Evolutionary conservation across 306 rosid species (phyloP).

Genomic region (Citrullus amarus): DNA sequence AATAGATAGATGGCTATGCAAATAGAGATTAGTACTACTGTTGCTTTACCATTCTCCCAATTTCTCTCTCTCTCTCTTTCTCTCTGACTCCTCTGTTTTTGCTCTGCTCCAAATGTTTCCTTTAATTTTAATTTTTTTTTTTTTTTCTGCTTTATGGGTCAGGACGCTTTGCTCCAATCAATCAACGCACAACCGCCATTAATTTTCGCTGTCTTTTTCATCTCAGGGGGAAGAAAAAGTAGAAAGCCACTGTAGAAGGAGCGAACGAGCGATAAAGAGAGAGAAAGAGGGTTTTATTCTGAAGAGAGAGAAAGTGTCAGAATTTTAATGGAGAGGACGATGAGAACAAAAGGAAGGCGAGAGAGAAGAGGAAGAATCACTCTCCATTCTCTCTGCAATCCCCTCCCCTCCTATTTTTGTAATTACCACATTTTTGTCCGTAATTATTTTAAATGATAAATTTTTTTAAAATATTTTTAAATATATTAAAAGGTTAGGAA

Average conservation of each 20-base stretch:
- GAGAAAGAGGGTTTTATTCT: background rate
- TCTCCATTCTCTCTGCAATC: background rate
- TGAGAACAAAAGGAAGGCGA: background rate
- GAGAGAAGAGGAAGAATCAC: background rate
- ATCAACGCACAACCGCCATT: slow-evolving; percentile 75
- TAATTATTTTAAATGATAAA: too few relatives aligned
- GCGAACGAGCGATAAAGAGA: background rate
- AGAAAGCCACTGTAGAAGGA: slow-evolving; percentile 16
- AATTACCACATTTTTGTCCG: background rate
- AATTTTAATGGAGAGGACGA: slow-evolving; percentile 3
- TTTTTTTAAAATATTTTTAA: too few relatives aligned
- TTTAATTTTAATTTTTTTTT: background rate
- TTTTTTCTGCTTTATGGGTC: background rate
- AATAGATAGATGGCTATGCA: background rate
- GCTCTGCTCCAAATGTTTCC: slow-evolving; percentile 14
- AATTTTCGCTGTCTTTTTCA: slow-evolving; percentile 55
- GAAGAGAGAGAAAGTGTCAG: slow-evolving; percentile 5
- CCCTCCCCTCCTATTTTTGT: background rate
- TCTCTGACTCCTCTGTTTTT: slow-evolving; percentile 6
- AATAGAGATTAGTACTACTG: slow-evolving; percentile 16
- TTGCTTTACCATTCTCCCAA: slow-evolving; percentile 23
- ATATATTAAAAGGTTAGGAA: too few relatives aligned
- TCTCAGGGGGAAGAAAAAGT: slow-evolving; percentile 17
- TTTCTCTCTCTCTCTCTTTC: slow-evolving; percentile 11
- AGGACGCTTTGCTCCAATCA: slow-evolving; percentile 32